Evolutionary conservation across 164 flowering plant genomes (phyloP), one percentile per base, ranked within the genome.

Genomic region (Dillenia suffruticosa): DNA sequence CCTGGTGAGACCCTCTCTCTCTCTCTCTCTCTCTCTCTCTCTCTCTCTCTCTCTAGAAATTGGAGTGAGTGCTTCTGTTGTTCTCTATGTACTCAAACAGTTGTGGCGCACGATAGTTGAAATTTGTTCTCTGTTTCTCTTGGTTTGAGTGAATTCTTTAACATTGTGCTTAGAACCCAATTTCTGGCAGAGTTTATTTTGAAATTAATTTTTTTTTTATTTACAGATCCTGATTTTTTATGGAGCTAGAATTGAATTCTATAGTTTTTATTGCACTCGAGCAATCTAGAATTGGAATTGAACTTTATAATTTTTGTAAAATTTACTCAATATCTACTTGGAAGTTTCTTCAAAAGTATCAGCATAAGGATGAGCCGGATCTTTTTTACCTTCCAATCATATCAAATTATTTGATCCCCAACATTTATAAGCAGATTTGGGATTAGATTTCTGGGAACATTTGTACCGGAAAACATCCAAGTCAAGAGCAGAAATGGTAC

Each of bases 391-490:
- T 60, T 56, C 61, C 47, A 74, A 71, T 44, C 66, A 62, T 57
- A 89, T 69, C 9, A 63, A 61, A 63, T 43, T 86, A 66, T 88
- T 79, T 78, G 89, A 94, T 55, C 58, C 69, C 16, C 63, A 2
- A 22, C 79, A 58, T 46, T 46, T 94, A 44, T 67, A 51, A 68
- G 72, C 63, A 44, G 88, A 88, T 74, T 54, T 91, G 64, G 89
- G 92, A 51, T 70, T 87, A 22, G 82, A 84, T 63, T 65, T 71
- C 65, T 94, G 99, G 99, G 85, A 81, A 72, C 75, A 77, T 72
- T 77, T 89, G 14, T 74, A 78, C 5, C 86, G 90, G 99, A 82
- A 77, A 75, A 72, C 76, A 55, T 85, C 83, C 51, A 85, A 84
- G 66, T 66, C 57, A 49, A 70, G 80, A 58, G 96, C 85, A 43